These are phyloP conservation scores for Anthostomella pinea DNA, from an alignment of 2,329 filamentous ascomycete genomes.

Conservation along the genomic window DNA sequence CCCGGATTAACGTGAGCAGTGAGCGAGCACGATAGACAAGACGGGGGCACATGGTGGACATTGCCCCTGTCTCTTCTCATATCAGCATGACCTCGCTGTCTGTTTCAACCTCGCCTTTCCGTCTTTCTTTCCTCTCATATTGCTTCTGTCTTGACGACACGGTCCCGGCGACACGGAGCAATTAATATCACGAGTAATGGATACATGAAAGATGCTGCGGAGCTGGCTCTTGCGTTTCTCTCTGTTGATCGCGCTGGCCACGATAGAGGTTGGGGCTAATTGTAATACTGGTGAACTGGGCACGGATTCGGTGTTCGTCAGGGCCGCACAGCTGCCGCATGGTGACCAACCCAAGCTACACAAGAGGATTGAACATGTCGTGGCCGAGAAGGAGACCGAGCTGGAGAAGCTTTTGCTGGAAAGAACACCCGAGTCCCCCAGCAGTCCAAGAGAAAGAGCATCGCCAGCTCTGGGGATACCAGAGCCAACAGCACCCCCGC, in stretches of 20 bases:
- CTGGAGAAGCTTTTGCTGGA: conserved; percentile 16
- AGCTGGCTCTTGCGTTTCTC: conserved; percentile 30
- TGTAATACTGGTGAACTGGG: conserved; percentile 12
- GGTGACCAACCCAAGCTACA: conserved; percentile 11
- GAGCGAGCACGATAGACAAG: conserved; percentile 9
- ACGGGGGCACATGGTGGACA: not conserved
- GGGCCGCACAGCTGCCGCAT: conserved; percentile 4
- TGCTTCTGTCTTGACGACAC: conserved; percentile 19
- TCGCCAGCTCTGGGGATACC: conserved; percentile 19
- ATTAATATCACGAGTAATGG: conserved; percentile 24
- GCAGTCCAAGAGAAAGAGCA: conserved; percentile 18
- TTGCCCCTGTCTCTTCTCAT: conserved; percentile 10
- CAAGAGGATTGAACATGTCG: conserved; percentile 18
- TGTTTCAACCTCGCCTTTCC: conserved; percentile 15
- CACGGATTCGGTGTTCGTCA: conserved; percentile 1
- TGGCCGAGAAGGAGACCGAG: conserved; percentile 10
- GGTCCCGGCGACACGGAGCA: conserved; percentile 20
- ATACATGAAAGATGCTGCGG: conserved; percentile 29
- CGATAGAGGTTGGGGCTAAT: conserved; percentile 24
- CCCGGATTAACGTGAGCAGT: too few species aligned
- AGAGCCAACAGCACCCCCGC: conserved; percentile 23
- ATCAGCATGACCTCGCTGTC: conserved; percentile 17
- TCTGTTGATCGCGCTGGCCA: conserved; percentile 29
- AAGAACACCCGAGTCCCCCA: conserved; percentile 13
- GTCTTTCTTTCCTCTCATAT: conserved; percentile 15